phyloP scores from a whole-genome alignment of 371 early-diverging fungal genomes.

The Rhizomucor miehei region DNA sequence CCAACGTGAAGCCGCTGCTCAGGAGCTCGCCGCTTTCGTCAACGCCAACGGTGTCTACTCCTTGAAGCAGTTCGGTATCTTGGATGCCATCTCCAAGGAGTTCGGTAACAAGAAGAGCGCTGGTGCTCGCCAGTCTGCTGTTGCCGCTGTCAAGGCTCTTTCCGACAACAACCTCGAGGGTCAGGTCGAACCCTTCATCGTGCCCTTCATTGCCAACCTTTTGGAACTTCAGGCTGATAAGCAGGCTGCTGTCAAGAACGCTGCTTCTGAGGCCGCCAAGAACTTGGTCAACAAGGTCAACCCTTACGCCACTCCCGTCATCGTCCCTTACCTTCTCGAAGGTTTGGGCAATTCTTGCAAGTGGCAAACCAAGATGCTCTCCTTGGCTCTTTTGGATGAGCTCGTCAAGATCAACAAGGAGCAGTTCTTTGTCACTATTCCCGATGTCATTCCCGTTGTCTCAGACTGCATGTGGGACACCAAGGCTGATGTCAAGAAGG shows the following conservation, averaged over 20 bases:
- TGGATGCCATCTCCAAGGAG: constrained; percentile 54
- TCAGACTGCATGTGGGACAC: constrained; percentile 77
- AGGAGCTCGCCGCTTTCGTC: constrained; percentile 35
- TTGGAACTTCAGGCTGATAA: constrained; percentile 70
- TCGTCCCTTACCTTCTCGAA: constrained; percentile 60
- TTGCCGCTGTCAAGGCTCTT: constrained; percentile 60
- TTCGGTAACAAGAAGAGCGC: constrained; percentile 67
- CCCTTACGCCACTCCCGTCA: constrained; percentile 48
- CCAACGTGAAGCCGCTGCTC: constrained; percentile 32
- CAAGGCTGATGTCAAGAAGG: constrained; percentile 59
- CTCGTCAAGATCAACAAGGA: constrained; percentile 55
- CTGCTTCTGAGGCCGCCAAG: constrained; percentile 54
- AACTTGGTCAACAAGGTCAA: constrained; percentile 53
- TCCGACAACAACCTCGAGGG: constrained; percentile 39
- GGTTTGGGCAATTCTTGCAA: constrained; percentile 64
- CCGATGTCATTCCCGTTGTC: constrained; percentile 69
- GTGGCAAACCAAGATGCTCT: constrained; percentile 75
- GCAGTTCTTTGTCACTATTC: constrained; percentile 57
- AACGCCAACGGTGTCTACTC: constrained; percentile 53
- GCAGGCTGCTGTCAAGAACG: constrained; percentile 54
- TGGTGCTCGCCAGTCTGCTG: constrained; percentile 61
- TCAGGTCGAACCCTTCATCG: constrained; percentile 61
- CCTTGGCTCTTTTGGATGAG: constrained; percentile 50
- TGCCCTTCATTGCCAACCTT: constrained; percentile 52
- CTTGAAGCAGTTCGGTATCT: constrained; percentile 54